A percentile compares a stretch with the other conserved stretches of the same genome.
Conservation (phyloP, 2,329 filamentous ascomycete genomes). For the Ascosphaera aggregata region DNA sequence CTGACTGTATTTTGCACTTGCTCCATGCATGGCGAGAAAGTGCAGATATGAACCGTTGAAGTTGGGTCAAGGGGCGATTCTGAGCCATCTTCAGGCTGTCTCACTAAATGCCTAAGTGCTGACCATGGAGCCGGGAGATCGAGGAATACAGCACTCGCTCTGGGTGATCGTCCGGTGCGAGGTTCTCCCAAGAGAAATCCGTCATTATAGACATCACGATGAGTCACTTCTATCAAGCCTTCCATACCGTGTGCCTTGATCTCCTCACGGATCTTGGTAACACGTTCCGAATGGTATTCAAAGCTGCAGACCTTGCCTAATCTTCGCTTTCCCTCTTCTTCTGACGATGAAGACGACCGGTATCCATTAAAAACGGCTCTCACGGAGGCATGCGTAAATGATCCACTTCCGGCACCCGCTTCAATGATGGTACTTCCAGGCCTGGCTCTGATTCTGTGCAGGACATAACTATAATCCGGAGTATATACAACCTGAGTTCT, state of each 20-base stretch:
- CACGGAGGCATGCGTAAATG: conserved; percentile 27
- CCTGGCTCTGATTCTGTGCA: conserved; percentile 23
- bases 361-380: conserved; percentile 26
- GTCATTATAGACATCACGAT: conserved; percentile 26
- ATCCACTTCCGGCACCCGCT: conserved; percentile 28
- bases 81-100: conserved; percentile 11
- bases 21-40: conserved; percentile 92
- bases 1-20: conserved; percentile 77
- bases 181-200: conserved; percentile 20
- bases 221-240: conserved; percentile 20
- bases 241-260: conserved; percentile 21
- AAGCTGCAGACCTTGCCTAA: conserved; percentile 26
- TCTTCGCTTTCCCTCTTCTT: conserved; percentile 10
- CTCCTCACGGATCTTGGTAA: conserved; percentile 19
- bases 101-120: conserved; percentile 23
- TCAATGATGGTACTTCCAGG: conserved; percentile 25
- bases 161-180: conserved; percentile 16
- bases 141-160: conserved; percentile 24
- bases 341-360: conserved; percentile 9
- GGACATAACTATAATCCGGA: conserved; percentile 28
- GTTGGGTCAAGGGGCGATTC: conserved; percentile 42
- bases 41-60: conserved; percentile 60
- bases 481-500: conserved; percentile 30
- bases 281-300: conserved; percentile 25
- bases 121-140: conserved; percentile 28